Percentiles rank a stretch among this genome's conserved stretches.
Evolutionary conservation across 257 asterid genomes (phyloP).

Genomic region (Primulina eburnea): DNA sequence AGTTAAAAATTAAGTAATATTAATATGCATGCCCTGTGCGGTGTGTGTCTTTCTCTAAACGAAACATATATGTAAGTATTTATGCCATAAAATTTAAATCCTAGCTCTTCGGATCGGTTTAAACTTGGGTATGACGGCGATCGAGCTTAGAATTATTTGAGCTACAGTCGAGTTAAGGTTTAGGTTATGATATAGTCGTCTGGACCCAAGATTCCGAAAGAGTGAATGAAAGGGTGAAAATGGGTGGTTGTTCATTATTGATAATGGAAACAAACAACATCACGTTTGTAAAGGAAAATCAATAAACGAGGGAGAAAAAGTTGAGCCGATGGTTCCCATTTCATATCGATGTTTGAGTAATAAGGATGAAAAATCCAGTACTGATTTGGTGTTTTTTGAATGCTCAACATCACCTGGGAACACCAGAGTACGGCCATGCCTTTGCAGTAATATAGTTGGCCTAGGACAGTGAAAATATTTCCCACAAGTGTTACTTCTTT

Average conservation of each 20-base stretch:
- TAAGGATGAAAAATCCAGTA: background rate
- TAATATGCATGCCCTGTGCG: no score
- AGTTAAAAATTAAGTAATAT: no score
- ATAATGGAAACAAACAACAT: background rate
- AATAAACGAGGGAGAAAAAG: background rate
- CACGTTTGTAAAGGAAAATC: background rate
- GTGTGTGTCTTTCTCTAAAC: no score
- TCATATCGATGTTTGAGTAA: background rate
- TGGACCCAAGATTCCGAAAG: no score
- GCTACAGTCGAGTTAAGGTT: no score
- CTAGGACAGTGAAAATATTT: background rate
- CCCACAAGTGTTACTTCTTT: no score
- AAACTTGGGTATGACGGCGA: no score
- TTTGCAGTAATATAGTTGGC: background rate
- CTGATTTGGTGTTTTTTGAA: background rate
- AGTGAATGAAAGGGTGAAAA: background rate
- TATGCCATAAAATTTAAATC: no score
- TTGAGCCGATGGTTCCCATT: background rate
- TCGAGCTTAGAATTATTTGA: no score
- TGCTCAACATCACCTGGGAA: background rate
- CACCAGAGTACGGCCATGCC: background rate
- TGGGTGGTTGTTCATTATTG: background rate
- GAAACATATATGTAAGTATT: no score
- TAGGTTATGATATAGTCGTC: no score
- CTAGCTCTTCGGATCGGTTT: no score